These are phyloP conservation scores for Chlorella ohadii DNA, from an alignment of 139 green algal genomes.

Conservation along the genomic window DNA sequence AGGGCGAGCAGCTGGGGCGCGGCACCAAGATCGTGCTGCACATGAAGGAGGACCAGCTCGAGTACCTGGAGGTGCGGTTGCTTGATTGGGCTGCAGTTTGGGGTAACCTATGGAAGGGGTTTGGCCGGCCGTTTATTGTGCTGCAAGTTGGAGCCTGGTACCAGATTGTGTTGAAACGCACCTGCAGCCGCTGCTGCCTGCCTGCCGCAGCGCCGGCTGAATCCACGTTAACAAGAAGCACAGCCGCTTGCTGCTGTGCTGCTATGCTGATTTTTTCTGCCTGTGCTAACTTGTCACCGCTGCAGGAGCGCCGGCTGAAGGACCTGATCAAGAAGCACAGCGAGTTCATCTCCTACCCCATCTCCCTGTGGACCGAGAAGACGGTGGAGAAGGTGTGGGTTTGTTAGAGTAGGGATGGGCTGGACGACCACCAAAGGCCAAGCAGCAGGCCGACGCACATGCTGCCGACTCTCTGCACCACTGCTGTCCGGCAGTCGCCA, in stretches of 20 bases:
- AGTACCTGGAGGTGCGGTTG: slow-evolving; percentile 92
- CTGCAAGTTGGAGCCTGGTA: too few species aligned
- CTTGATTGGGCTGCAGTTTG: background rate
- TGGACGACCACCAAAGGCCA: too few species aligned
- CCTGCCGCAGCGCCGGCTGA: too few species aligned
- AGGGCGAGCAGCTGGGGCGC: slow-evolving; percentile 87
- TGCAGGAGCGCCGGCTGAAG: slow-evolving; percentile 94
- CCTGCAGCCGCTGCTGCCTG: too few species aligned
- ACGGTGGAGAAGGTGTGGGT: slow-evolving; percentile 93
- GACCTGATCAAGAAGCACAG: slow-evolving; percentile 99
- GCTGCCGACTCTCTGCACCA: too few species aligned
- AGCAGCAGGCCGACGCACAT: too few species aligned
- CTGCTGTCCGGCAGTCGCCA: too few species aligned
- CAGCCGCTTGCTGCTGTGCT: too few species aligned
- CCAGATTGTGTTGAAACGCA: too few species aligned
- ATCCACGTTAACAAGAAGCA: too few species aligned
- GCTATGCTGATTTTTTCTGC: background rate
- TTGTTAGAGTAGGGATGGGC: too few species aligned
- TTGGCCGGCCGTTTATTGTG: too few species aligned
- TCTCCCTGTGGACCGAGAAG: slow-evolving; percentile 97
- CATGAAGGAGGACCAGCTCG: slow-evolving; percentile 98
- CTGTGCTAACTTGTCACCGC: background rate
- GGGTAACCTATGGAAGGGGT: background rate
- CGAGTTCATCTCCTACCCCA: slow-evolving; percentile 99
- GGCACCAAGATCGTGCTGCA: slow-evolving; percentile 97